These are phyloP conservation scores for Colletotrichum somersetense DNA, from an alignment of 2,329 filamentous ascomycete genomes.

Conservation along the genomic window DNA sequence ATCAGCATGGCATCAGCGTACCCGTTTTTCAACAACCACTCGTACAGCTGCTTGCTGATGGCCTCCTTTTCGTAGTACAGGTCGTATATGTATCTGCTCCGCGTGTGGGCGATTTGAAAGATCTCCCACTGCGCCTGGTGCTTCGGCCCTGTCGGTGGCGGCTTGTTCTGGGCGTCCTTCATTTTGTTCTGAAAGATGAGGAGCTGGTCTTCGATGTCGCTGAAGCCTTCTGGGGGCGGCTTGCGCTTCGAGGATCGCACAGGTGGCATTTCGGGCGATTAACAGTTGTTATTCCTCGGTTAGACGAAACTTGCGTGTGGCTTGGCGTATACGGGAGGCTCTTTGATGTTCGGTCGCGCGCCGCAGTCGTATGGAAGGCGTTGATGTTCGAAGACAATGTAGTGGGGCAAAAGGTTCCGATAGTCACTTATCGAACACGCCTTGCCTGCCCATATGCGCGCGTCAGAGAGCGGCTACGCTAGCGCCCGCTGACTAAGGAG, in stretches of 20 bases:
- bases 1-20: slow-evolving; percentile 97
- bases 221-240: slow-evolving; percentile 86
- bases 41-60: slow-evolving; percentile 91
- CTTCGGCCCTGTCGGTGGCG: slow-evolving; percentile 82
- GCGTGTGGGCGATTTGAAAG: slow-evolving; percentile 96
- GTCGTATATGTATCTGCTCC: slow-evolving; percentile 94
- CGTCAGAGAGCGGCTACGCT: neutral
- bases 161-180: slow-evolving; percentile 94
- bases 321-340: neutral
- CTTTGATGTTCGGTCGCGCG: slow-evolving; percentile 7
- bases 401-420: slow-evolving; percentile 28
- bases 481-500: slow-evolving; percentile 34
- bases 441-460: neutral
- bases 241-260: slow-evolving; percentile 83
- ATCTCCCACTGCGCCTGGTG: slow-evolving; percentile 97
- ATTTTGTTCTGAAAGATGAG: slow-evolving; percentile 91
- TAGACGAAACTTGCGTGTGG: neutral
- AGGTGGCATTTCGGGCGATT: slow-evolving; percentile 72
- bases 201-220: slow-evolving; percentile 88
- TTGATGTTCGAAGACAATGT: slow-evolving; percentile 5
- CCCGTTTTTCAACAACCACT: slow-evolving; percentile 95
- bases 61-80: slow-evolving; percentile 98
- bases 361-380: slow-evolving; percentile 18
- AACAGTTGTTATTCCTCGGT: neutral
- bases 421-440: slow-evolving; percentile 11